Evolutionary conservation across 352 stramenopile genomes (phyloP).

Genomic region (Pythium guiyangense): DNA sequence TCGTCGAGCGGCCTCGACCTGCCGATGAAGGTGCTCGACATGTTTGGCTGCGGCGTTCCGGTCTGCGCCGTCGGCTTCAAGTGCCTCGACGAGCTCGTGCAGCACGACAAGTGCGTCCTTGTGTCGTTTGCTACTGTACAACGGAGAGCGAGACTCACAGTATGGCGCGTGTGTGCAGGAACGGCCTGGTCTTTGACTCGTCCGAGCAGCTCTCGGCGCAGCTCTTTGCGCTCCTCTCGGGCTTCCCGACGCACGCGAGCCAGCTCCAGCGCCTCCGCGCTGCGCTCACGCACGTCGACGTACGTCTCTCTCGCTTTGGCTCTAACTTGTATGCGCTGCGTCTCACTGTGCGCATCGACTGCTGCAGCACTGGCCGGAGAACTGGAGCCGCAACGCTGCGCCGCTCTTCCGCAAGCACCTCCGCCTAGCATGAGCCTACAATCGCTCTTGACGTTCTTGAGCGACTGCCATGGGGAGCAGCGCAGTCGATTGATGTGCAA

Average conservation of each 20-base stretch:
- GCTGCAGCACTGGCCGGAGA: slow-evolving; percentile 68
- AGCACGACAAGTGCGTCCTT: slow-evolving; percentile 87
- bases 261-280: slow-evolving; percentile 43
- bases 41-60: slow-evolving; percentile 97
- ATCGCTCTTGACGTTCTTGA: not conserved
- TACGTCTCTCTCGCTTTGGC: slow-evolving; percentile 17
- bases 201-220: slow-evolving; percentile 53
- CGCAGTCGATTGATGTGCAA: not conserved
- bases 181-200: slow-evolving; percentile 68
- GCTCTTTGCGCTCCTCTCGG: slow-evolving; percentile 52
- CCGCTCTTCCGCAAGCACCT: slow-evolving; percentile 63
- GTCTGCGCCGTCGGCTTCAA: slow-evolving; percentile 96
- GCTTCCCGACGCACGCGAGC: slow-evolving; percentile 38
- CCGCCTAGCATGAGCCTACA: slow-evolving; percentile 15
- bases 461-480: not conserved
- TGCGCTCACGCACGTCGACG: slow-evolving; percentile 57
- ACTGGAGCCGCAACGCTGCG: slow-evolving; percentile 59
- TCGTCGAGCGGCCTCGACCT: slow-evolving; percentile 98
- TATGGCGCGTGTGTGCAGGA: slow-evolving; percentile 25
- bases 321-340: not conserved
- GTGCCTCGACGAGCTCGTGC: slow-evolving; percentile 96
- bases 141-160: not conserved
- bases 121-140: not conserved
- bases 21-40: slow-evolving; percentile 99
- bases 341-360: not conserved